Base-by-base conservation (phyloP, 2,329 filamentous ascomycete species). In the Xenoacremonium recifei region DNA sequence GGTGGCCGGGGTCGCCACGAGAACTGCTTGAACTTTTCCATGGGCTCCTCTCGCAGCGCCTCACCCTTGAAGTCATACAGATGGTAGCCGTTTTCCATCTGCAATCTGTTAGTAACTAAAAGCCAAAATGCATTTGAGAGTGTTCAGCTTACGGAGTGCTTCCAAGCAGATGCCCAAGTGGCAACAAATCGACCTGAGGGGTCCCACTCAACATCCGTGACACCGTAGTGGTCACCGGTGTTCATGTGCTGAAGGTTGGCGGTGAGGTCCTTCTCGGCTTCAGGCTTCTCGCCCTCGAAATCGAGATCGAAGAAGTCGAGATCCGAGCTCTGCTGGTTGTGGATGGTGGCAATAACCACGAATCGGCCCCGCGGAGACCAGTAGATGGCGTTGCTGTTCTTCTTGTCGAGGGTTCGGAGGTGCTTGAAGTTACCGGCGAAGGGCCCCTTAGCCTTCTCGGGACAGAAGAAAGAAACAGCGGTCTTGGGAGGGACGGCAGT, bases 31-130 rank as follows among this genome's bases (percentile, higher is more conserved):
- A 99, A 97, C 70, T 95, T 95, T 54, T 99, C 93, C 45, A 95
- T 79, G 38, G 84, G 85, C 68, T 96, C 89, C 71, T 99, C 95
- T 45, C 90, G 85, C 40, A 99, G 82, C 40, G 86, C 80, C 58
- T 87, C 85, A 51, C 93, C 95, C 66, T 84, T 87, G 80, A 99
- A 99, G 65, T 95, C 91, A 79, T 96, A 97, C 48, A 99, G 74
- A 68, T 97, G 92, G 76, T 96, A 99, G 51, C 93, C 93, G 66
- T 97, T 99, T 76, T 99, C 93, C 89, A 97, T 96, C 89, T 96
- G 7, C 23, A 27, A n/a, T n/a, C n/a, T 27, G 23, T 27, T 9
- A 27, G 23, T 27, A 7, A 34, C 11, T 20, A 7, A 18, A 34
- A 34, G 62, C 36, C 23, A n/a, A 18, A 15, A 32, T 42, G 31